Evolutionary conservation across 2,329 filamentous ascomycete genomes (phyloP).

Genomic region (Fusarium sp.): DNA sequence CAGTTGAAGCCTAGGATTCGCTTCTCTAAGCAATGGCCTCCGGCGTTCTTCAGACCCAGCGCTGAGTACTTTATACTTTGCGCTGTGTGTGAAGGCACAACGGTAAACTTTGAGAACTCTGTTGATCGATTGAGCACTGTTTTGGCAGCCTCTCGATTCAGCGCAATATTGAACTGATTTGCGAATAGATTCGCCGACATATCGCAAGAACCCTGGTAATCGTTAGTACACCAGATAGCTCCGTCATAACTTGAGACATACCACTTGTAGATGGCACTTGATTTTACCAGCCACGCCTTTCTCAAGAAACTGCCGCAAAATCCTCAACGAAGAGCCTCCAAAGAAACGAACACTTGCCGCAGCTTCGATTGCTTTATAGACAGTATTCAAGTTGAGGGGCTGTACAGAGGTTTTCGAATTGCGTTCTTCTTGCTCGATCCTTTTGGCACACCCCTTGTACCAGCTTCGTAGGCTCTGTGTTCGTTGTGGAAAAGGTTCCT

Average conservation of each 20-base stretch:
- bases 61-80: constrained; percentile 41
- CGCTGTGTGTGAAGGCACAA: constrained; percentile 45
- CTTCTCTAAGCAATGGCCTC: constrained; percentile 34
- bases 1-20: constrained; percentile 45
- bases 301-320: constrained; percentile 37
- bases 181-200: constrained; percentile 41
- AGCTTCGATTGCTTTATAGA: constrained; percentile 32
- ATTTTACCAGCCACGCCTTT: constrained; percentile 35
- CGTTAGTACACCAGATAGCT: neutral
- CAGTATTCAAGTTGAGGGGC: constrained; percentile 13
- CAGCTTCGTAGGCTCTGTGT: constrained; percentile 26
- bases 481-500: constrained; percentile 10
- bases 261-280: constrained; percentile 40
- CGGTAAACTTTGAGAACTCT: constrained; percentile 35
- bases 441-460: constrained; percentile 33
- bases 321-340: constrained; percentile 40
- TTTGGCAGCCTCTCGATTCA: constrained; percentile 35
- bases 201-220: constrained; percentile 39
- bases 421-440: constrained; percentile 5
- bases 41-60: constrained; percentile 24
- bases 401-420: constrained; percentile 8
- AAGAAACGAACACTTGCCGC: constrained; percentile 40
- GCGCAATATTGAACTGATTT: constrained; percentile 44
- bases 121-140: constrained; percentile 29
- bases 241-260: constrained; percentile 2